These are phyloP conservation scores for Eucalyptus brandiana DNA, from an alignment of 345 rosid genomes.

Conservation along the genomic window DNA sequence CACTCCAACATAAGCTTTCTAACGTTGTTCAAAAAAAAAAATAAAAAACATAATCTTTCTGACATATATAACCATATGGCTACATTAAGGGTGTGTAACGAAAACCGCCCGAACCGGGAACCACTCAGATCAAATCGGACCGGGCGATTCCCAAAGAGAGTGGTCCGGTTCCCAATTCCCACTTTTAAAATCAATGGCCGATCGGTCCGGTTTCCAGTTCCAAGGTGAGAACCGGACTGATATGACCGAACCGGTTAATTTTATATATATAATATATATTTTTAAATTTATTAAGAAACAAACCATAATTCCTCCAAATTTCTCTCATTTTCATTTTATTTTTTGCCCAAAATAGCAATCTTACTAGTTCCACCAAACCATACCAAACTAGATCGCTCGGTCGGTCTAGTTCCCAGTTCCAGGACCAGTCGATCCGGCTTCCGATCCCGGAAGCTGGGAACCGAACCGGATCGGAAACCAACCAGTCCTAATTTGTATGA, in stretches of 20 bases:
- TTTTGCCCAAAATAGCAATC: fast-evolving
- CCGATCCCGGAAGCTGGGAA: fast-evolving
- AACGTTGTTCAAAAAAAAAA: too few species aligned
- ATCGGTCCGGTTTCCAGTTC: fast-evolving
- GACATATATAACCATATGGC: fast-evolving
- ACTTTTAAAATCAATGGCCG: fast-evolving
- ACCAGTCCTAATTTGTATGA: fast-evolving
- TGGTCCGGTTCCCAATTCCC: fast-evolving
- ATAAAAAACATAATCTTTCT: too few species aligned
- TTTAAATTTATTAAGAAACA: too few species aligned
- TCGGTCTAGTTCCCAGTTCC: fast-evolving
- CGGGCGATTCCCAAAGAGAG: fast-evolving
- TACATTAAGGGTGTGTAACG: fast-evolving
- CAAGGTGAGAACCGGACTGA: fast-evolving
- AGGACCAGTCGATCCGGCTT: fast-evolving
- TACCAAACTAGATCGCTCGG: fast-evolving
- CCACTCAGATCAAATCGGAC: fast-evolving
- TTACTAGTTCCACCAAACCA: fast-evolving
- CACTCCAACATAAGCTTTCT: fast-evolving
- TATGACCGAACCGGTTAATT: fast-evolving
- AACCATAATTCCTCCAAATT: fast-evolving
- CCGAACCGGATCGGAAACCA: fast-evolving
- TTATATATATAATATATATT: too few species aligned
- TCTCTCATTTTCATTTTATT: too few species aligned
- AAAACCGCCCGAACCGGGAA: fast-evolving